These are phyloP conservation scores for Chenopodium berlandieri DNA, from an alignment of 148 eudicot genomes.

Conservation along the genomic window DNA sequence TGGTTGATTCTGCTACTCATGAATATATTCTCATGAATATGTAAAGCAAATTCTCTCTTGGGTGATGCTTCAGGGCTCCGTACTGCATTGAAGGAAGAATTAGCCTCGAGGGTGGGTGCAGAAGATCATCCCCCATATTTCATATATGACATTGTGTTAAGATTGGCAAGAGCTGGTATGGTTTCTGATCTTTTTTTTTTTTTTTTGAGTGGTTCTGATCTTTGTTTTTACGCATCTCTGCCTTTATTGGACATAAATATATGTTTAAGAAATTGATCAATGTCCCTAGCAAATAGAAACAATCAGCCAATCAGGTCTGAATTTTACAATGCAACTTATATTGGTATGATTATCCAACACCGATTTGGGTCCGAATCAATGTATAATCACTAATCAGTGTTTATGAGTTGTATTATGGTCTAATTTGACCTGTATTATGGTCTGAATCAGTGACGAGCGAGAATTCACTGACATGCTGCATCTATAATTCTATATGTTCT, in stretches of 20 bases:
- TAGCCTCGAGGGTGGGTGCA: background rate
- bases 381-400: no score
- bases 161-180: constrained; percentile 1
- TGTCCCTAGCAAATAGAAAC: no score
- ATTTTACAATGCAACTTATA: no score
- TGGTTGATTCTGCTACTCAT: background rate
- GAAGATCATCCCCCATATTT: background rate
- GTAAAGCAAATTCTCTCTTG: constrained; percentile 1
- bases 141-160: background rate
- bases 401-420: no score
- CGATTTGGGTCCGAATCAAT: no score
- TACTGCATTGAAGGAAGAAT: background rate
- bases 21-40: background rate
- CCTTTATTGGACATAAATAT: background rate
- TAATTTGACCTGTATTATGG: no score
- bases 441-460: no score
- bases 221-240: background rate
- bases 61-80: background rate
- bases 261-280: background rate
- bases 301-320: no score
- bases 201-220: no score
- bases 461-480: no score
- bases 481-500: no score
- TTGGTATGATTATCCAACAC: no score
- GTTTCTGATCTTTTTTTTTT: background rate